Percentiles rank a stretch among this genome's conserved stretches.
Evolutionary conservation across 1,284 basidiomycete genomes (phyloP).

Genomic region (Takashimella koratensis): DNA sequence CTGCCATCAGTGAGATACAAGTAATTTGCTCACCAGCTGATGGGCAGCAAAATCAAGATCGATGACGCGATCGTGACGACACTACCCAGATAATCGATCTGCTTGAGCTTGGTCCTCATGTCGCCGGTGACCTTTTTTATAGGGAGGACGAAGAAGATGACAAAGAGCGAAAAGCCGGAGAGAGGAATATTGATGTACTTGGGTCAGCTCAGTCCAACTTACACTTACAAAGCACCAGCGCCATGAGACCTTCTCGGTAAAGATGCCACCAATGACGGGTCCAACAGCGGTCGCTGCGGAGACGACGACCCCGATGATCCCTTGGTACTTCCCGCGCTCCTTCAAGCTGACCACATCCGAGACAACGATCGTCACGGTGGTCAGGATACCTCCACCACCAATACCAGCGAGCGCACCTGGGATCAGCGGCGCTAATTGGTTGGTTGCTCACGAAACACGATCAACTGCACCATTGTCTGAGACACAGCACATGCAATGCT

Average conservation of each 20-base stretch:
- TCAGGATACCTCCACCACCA: slow-evolving; percentile 16
- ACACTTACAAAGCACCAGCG: slow-evolving; percentile 11
- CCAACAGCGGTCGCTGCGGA: slow-evolving; percentile 38
- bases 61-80: slow-evolving; percentile 58
- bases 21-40: slow-evolving; percentile 58
- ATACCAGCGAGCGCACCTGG: slow-evolving; percentile 39
- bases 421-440: slow-evolving; percentile 12
- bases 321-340: slow-evolving; percentile 48
- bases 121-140: slow-evolving; percentile 64
- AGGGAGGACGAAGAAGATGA: slow-evolving; percentile 61
- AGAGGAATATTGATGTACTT: slow-evolving; percentile 60
- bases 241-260: slow-evolving; percentile 28
- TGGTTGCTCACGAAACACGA: slow-evolving; percentile 56
- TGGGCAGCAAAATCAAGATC: slow-evolving; percentile 61
- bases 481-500: slow-evolving; percentile 54
- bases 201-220: slow-evolving; percentile 28
- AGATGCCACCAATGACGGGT: slow-evolving; percentile 44
- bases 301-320: slow-evolving; percentile 36
- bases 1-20: slow-evolving; percentile 43
- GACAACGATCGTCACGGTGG: slow-evolving; percentile 3
- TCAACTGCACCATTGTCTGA: slow-evolving; percentile 62
- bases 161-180: slow-evolving; percentile 54
- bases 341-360: slow-evolving; percentile 38
- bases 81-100: slow-evolving; percentile 63
- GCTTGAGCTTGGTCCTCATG: slow-evolving; percentile 58